phyloP scores from a whole-genome alignment of 257 asterid genomes.

The Verbascum thapsus region DNA sequence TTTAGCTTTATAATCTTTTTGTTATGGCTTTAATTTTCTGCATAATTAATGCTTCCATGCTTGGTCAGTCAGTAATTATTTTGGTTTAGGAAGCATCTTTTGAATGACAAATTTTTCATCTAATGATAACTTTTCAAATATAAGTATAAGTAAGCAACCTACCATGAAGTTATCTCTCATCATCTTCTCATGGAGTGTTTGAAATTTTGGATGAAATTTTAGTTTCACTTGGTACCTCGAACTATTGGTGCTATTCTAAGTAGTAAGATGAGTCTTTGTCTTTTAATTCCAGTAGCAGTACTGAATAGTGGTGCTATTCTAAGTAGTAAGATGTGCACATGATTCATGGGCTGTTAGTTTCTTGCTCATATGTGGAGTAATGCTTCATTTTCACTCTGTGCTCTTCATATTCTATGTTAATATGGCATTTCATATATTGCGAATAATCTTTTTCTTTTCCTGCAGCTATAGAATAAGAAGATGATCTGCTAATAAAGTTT shows the following conservation, averaged over 20 bases:
- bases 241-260: slow-evolving; percentile 3
- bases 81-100: background rate
- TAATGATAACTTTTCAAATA: background rate
- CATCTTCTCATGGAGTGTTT: slow-evolving; percentile 3
- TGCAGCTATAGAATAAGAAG: background rate
- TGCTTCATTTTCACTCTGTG: slow-evolving; percentile 4
- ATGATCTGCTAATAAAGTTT: slow-evolving; percentile 1
- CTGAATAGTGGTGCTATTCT: background rate
- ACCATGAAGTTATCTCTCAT: background rate
- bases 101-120: background rate
- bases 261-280: background rate
- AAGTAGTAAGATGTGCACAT: slow-evolving; percentile 10
- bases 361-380: slow-evolving; percentile 16
- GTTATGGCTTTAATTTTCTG: background rate
- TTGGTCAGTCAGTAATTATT: background rate
- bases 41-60: background rate
- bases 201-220: background rate
- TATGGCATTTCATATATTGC: slow-evolving; percentile 11
- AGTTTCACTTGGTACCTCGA: background rate
- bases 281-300: background rate
- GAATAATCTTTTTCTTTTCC: background rate
- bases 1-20: background rate
- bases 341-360: too few relatives aligned
- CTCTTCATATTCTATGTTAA: slow-evolving; percentile 18
- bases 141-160: slow-evolving; percentile 5